Percentiles rank a stretch among this genome's conserved stretches.
These are phyloP conservation scores for Rhodotorula diobovata DNA, from an alignment of 768 basidiomycete species.

Conservation along the genomic window DNA sequence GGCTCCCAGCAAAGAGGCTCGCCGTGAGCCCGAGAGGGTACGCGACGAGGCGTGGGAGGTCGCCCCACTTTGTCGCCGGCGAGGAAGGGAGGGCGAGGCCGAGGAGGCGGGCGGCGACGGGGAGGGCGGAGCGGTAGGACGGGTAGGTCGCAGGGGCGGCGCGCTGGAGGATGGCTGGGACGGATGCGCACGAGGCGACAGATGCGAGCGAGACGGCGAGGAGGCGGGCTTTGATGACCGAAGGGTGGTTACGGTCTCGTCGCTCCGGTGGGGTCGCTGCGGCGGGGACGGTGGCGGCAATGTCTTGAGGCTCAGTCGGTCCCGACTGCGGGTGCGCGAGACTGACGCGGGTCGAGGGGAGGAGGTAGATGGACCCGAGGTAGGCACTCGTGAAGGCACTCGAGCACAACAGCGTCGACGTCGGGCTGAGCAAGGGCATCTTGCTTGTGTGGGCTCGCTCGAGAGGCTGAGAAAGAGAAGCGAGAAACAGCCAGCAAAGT, in stretches of 20 bases:
- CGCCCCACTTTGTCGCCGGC: neutral
- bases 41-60: slow-evolving; percentile 23
- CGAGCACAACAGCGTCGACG: slow-evolving; percentile 50
- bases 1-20: slow-evolving; percentile 47
- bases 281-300: neutral
- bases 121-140: slow-evolving; percentile 8
- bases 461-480: neutral
- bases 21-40: slow-evolving; percentile 47
- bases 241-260: slow-evolving; percentile 71
- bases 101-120: slow-evolving; percentile 13
- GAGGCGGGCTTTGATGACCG: slow-evolving; percentile 75
- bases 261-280: slow-evolving; percentile 49
- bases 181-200: slow-evolving; percentile 25
- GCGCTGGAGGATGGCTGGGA: slow-evolving; percentile 12
- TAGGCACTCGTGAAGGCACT: slow-evolving; percentile 62
- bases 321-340: slow-evolving; percentile 41
- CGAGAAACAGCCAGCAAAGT: neutral
- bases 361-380: slow-evolving; percentile 77
- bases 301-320: slow-evolving; percentile 43
- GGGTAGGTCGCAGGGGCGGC: slow-evolving; percentile 6
- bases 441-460: neutral
- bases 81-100: slow-evolving; percentile 25
- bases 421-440: neutral
- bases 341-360: slow-evolving; percentile 58
- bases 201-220: slow-evolving; percentile 55